Base-by-base conservation (phyloP, 106 monocot genomes). In the Narthecium ossifragum region DNA sequence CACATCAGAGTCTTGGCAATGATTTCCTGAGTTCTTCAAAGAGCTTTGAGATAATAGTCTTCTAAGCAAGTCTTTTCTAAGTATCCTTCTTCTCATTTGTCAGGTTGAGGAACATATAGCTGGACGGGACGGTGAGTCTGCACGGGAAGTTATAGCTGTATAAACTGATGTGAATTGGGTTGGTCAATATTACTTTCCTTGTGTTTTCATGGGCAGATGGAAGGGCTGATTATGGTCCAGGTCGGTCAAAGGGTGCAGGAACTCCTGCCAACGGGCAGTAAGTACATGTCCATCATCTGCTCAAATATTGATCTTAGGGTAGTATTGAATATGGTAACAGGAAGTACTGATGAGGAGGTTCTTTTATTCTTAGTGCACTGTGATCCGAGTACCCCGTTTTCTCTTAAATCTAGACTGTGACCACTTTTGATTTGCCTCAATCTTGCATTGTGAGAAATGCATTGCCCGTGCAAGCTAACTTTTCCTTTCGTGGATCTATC, bases 71-170 rank as follows among this genome's bases (percentile, higher is more conserved):
- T 46, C 9, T 15, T 45, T 15, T 24, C 6, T 8, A 37, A 9
- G 33, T 38, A 48, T 0, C 11, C 23, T 25, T 23, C 8, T 47
- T 1, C 14, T 21, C 34, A 17, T 10, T 39, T 69, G 66, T 53
- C 73, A 85, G 85, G 76, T 80, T 25, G 80, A 81, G 58, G 85
- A 85, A 64, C 81, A 76, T 65, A 36, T 57, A 41, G 48, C 54
- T 37, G 85, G 80, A n/a, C 75, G 64, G 30, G 72, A 73, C 59
- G 72, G 71, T 72, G 18, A 64, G 62, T 8, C 26, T 52, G 20
- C n/a, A n/a, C n/a, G n/a, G n/a, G n/a, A n/a, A n/a, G n/a, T n/a
- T n/a, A n/a, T n/a, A n/a, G n/a, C n/a, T n/a, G n/a, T n/a, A n/a
- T n/a, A n/a, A n/a, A n/a, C n/a, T n/a, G n/a, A n/a, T n/a, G n/a